Conservation (phyloP, 2,329 filamentous ascomycete genomes). For the Fusarium sp. region DNA sequence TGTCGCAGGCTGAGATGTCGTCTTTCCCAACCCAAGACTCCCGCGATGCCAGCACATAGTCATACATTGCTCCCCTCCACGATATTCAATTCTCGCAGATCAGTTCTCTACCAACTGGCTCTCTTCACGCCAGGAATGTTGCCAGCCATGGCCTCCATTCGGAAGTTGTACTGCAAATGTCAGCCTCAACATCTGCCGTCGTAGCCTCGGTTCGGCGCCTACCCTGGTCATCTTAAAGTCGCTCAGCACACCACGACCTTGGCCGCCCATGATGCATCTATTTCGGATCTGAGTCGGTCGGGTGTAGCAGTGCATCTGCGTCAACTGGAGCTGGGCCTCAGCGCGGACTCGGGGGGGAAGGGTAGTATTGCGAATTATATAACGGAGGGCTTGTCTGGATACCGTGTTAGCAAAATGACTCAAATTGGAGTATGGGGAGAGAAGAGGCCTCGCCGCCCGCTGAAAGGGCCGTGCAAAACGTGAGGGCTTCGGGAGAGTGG, state of each 20-base stretch:
- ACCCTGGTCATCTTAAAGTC: slow-evolving; percentile 94
- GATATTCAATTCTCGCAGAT: not conserved
- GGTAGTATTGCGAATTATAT: slow-evolving; percentile 91
- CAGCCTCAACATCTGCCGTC: slow-evolving; percentile 30
- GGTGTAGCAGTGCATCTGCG: slow-evolving; percentile 96
- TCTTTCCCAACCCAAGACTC: not conserved
- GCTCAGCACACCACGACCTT: slow-evolving; percentile 85
- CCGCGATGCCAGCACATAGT: slow-evolving; percentile 25
- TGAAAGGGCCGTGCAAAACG: not conserved
- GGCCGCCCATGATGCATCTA: slow-evolving; percentile 90
- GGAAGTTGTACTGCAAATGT: slow-evolving; percentile 82
- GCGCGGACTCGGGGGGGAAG: slow-evolving; percentile 82
- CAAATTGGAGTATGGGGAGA: not conserved
- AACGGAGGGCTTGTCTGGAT: slow-evolving; percentile 86
- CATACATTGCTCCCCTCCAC: slow-evolving; percentile 33
- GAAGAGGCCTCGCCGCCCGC: not conserved
- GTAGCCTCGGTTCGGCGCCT: slow-evolving; percentile 52
- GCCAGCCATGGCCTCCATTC: slow-evolving; percentile 84
- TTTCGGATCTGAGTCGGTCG: slow-evolving; percentile 93
- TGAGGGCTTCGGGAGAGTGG: not conserved
- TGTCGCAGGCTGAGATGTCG: slow-evolving; percentile 5
- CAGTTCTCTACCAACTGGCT: slow-evolving; percentile 80
- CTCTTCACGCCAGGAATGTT: slow-evolving; percentile 92
- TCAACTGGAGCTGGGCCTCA: slow-evolving; percentile 90
- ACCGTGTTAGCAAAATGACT: slow-evolving; percentile 8